A percentile compares a stretch with the other conserved stretches of the same genome.
Evolutionary conservation across 257 asterid genomes (phyloP).

Genomic region (Fraxinus cuspidata): DNA sequence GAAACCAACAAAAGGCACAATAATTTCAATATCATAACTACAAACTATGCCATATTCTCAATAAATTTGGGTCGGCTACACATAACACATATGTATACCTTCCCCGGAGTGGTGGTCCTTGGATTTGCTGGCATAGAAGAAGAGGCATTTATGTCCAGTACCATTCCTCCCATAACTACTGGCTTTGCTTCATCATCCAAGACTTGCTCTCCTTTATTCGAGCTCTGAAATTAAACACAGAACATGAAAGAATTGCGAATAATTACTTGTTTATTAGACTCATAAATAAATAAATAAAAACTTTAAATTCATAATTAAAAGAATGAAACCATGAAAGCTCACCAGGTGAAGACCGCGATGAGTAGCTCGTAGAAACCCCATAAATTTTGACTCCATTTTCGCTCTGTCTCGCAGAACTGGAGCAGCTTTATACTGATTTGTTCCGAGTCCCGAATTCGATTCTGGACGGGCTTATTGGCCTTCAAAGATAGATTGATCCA

Average conservation of each 20-base stretch:
- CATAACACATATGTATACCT: slow-evolving; percentile 39
- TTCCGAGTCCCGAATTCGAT: neutral
- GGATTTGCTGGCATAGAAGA: slow-evolving; percentile 62
- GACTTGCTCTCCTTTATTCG: slow-evolving; percentile 14
- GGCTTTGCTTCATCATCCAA: slow-evolving; percentile 37
- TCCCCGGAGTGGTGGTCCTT: slow-evolving; percentile 92
- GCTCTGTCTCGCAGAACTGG: neutral
- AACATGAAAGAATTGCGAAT: neutral
- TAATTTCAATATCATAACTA: neutral
- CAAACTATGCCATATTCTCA: neutral
- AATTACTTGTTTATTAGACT: neutral
- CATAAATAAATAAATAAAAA: neutral
- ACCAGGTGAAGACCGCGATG: slow-evolving; percentile 4
- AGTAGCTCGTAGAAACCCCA: neutral
- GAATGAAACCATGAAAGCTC: neutral
- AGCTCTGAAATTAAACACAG: slow-evolving; percentile 20
- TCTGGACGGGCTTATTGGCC: slow-evolving; percentile 3
- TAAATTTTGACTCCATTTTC: neutral
- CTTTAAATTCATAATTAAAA: neutral
- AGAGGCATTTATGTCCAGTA: slow-evolving; percentile 75
- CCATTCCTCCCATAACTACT: slow-evolving; percentile 94
- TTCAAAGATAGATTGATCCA: neutral
- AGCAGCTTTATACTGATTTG: neutral
- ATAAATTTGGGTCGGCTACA: neutral
- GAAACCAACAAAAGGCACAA: neutral